Evolutionary conservation across 345 rosid species (phyloP), one percentile per base, ranked within the genome.

Genomic region (Populus alba): DNA sequence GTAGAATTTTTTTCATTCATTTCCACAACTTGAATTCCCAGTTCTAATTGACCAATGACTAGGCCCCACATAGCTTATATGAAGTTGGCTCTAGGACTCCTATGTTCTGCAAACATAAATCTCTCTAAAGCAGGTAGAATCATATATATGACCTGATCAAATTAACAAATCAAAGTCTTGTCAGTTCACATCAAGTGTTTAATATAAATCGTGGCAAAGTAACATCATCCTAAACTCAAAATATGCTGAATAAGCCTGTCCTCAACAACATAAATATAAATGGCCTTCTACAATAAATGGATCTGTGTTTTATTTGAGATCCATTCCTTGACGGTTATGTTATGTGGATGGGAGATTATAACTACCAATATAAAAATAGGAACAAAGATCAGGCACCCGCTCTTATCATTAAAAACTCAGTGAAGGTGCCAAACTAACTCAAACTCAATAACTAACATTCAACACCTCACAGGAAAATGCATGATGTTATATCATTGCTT

Each of bases 11-110:
- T 68, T 69, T 35, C 27, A 67, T 7, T 43, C 29, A 45, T 51
- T 41, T 77, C 73, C 49, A 65, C n/a, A 78, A 23, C 69, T 71
- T 71, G 65, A 45, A 17, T 37, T 38, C 53, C 11, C 39, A 72
- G 69, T 17, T 70, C 57, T 8, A 68, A 57, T 65, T 15, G 39
- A 51, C 73, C 18, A 70, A 38, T 65, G 72, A 12, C 53, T 12
- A 41, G 43, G 25, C 72, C 43, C 31, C 35, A 16, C 12, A 62
- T 45, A 33, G 27, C 25, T 22, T 31, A 66, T 41, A n/a, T 69
- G 47, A 11, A 69, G 29, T 23, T 39, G 53, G 27, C 18, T 39
- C 72, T 12, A 69, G 43, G 25, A 37, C 39, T 69, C 33, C 29
- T 13, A 69, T 65, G 47, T 43, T 41, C 72, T 4, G 5, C 43